Base-by-base conservation (phyloP, 2,329 filamentous ascomycete genomes). In the Trichoderma polysporum region DNA sequence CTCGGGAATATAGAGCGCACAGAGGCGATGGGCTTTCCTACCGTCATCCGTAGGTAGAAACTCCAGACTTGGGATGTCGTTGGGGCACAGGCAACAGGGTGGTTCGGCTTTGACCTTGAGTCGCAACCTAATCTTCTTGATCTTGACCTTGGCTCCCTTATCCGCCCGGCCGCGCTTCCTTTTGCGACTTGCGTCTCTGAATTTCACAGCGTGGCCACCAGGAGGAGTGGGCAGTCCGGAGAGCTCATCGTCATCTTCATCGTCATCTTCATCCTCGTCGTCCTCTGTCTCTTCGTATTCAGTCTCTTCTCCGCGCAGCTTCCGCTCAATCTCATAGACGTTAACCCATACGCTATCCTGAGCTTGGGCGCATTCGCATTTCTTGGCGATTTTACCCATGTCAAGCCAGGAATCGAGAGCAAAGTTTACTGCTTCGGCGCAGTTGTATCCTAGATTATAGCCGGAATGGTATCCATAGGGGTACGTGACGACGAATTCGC, bases 331-430 rank as follows among this genome's bases (percentile, higher is more conserved):
- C 74, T 97, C 95, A 67, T 92, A 90, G 4, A 98, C 93, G 75
- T 99, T 94, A 62, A 99, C 93, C 94, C 96, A 99, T 3, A 99
- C 95, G 74, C 94, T 98, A 81, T 99, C 95, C 68, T 96, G 89
- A 71, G 97, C 94, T 68, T 95, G 88, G 73, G 95, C 93, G 76
- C 95, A 99, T 75, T 98, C 90, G 79, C 95, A 99, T 77, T 95
- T 96, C 80, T 97, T 97, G 17, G 95, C 95, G 72, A 97, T 93
- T 73, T 93, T 92, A 25, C 94, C 95, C 83, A 95, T 97, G 59
- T 96, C 91, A 53, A 99, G 81, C 95, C 95, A 99, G 33, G 92
- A 91, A 71, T 97, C 94, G 9, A 97, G 89, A 5, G 94, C 95
- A 78, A 99, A 99, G 76, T 99, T 99, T 80, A 99, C 95, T 8